Base-by-base conservation (phyloP, 345 rosid genomes). In the Gossypium bickii region DNA sequence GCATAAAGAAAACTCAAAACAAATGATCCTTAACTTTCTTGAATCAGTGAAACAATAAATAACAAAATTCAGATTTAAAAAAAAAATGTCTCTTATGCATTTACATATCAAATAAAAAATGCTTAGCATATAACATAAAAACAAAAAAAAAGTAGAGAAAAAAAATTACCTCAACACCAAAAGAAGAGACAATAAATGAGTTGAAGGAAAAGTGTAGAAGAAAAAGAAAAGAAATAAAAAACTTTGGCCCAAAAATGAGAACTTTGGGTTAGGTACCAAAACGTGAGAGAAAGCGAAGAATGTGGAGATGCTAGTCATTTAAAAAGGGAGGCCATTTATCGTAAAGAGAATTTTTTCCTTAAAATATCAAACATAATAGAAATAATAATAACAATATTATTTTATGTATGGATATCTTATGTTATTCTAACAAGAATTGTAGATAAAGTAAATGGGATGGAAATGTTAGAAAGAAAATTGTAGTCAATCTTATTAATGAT, bases 261-360 rank as follows among this genome's bases (percentile, higher is more conserved):
- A 79, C 13, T 76, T 77, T 70, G 76, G 71, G 73, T 82, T 81
- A 68, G 86, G 82, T 74, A 29, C 34, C 10, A 67, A 67, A 67
- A 87, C 29, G 10, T 43, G 52, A 65, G 52, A 43, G 29, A 70
- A 75, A 80, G 79, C 82, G 84, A 52, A 72, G 1, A 84, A 86
- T 79, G 80, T 68, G 82, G 86, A 22, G 51, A 65, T 18, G 76
- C 5, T 44, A 59, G 41, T 34, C 41, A 34, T 34, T 34, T 5
- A 34, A 34, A 5, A 5, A 34, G 41, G 41, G 7, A 1, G 41
- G 41, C 41, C 41, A 4, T 34, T 34, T 34, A 34, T 34, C 0
- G 7, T 34, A 34, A 34, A 34, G 41, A 34, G 7, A 4, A 0
- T 34, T 34, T 34, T 34, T 34, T 34, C 7, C 41, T 34, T 34